Percentiles rank a stretch among this genome's conserved stretches.
Evolutionary conservation across 306 rosid genomes (phyloP).

Genomic region (Rubus parviflorus): DNA sequence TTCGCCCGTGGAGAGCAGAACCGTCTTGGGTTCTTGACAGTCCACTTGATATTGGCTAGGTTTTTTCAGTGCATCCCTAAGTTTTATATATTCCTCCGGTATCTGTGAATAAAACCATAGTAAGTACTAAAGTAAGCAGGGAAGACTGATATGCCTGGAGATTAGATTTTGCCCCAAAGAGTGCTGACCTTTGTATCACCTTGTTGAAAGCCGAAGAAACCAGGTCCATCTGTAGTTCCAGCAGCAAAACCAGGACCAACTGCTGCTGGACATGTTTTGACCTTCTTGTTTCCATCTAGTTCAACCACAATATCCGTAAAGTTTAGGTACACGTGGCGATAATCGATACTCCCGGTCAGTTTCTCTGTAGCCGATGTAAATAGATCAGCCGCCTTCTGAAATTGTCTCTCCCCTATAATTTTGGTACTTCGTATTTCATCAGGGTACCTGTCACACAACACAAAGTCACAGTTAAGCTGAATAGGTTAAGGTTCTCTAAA

Average conservation of each 20-base stretch:
- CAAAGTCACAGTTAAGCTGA: neutral
- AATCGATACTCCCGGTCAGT: slow-evolving; percentile 56
- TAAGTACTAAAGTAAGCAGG: neutral
- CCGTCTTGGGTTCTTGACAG: slow-evolving; percentile 81
- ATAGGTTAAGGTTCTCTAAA: slow-evolving; percentile 1
- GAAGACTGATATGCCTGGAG: neutral
- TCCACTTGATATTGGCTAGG: slow-evolving; percentile 64
- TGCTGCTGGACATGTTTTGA: slow-evolving; percentile 81
- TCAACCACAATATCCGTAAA: slow-evolving; percentile 64
- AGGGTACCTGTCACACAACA: slow-evolving; percentile 54
- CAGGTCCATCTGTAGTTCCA: slow-evolving; percentile 92
- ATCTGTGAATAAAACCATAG: slow-evolving; percentile 44
- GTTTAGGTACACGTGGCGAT: slow-evolving; percentile 63
- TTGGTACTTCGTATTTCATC: slow-evolving; percentile 73
- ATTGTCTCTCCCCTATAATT: slow-evolving; percentile 79
- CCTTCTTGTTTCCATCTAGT: slow-evolving; percentile 42
- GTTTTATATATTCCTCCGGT: slow-evolving; percentile 43
- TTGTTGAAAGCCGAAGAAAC: slow-evolving; percentile 76
- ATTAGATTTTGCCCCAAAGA: neutral
- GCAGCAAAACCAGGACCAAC: slow-evolving; percentile 96
- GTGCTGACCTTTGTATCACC: slow-evolving; percentile 64
- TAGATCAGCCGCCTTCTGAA: slow-evolving; percentile 51
- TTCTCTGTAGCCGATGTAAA: slow-evolving; percentile 54
- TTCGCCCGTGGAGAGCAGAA: slow-evolving; percentile 71
- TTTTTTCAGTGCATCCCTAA: slow-evolving; percentile 50